Evolutionary conservation across 1,284 basidiomycete genomes (phyloP), one percentile per base, ranked within the genome.

Genomic region (Macrocystidia cucumis): DNA sequence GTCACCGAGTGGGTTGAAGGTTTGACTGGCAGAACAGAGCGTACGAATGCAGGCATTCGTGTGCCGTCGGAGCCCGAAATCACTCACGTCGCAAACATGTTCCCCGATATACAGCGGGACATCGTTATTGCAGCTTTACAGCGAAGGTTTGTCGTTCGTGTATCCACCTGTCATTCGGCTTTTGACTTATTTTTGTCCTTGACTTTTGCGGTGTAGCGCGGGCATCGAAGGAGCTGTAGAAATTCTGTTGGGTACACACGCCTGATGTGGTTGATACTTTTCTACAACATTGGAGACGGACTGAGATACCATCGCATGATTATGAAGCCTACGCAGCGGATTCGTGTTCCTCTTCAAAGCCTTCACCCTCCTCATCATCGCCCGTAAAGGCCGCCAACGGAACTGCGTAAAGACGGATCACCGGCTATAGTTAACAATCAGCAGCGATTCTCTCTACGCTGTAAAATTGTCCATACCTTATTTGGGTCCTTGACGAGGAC

Each of bases 401-500:
- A 5, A 98, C 91, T 38, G 84, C 69, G 68, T 98, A 99, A 33
- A 99, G 65, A 40, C 92, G 84, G 57, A 98, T 83, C 49, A 95
- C 82, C 39, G 92, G 87, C 91, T 96, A 45, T 36, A 45, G 46
- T 36, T 35, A 41, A 44, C 30, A 48, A 37, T n/a, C n/a, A n/a
- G n/a, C n/a, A n/a, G n/a, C n/a, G n/a, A n/a, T n/a, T n/a, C n/a
- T n/a, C n/a, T n/a, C n/a, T n/a, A n/a, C n/a, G 22, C 36, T 37
- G 45, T 19, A 45, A 40, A 30, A 31, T 16, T 22, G 38, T 38
- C 62, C 77, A 54, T 56, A 95, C 91, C 78, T 78, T 90, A 73
- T 97, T 97, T 13, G 93, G 92, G 62, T 97, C 92, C 64, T 95
- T 95, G 43, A 97, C 78, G 19, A 97, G 67, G 13, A 97, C 83